Conservation (phyloP, 176 grass and related monocot genomes). For the Zoysia pacifica region DNA sequence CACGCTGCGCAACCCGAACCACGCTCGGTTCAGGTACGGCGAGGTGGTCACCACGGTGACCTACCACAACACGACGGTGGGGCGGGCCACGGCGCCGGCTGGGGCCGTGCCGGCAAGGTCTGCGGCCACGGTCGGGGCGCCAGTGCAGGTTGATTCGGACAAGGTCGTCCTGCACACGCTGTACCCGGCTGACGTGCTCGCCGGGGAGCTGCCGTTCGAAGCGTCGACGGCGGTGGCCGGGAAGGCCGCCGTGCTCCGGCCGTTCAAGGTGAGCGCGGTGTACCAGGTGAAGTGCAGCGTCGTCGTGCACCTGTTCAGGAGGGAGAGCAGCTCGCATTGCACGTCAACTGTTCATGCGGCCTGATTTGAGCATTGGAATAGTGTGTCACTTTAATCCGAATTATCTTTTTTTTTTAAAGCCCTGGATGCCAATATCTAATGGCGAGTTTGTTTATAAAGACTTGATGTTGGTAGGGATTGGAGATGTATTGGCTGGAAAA, state of each 20-base stretch:
- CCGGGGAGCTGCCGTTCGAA: constrained; percentile 23
- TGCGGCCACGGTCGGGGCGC: constrained; percentile 29
- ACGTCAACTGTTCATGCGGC: constrained; percentile 10
- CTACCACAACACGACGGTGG: constrained; percentile 53
- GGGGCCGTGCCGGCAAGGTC: constrained; percentile 42
- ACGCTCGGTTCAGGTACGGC: constrained; percentile 50
- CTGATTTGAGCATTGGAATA: background rate
- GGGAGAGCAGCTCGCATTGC: constrained; percentile 30
- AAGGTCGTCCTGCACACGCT: constrained; percentile 17
- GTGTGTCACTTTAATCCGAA: no score
- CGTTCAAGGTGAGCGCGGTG: constrained; percentile 21
- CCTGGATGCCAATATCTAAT: background rate
- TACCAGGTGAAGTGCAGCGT: constrained; percentile 13
- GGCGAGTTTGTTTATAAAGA: background rate
- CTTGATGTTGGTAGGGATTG: no score
- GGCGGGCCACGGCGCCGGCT: constrained; percentile 21
- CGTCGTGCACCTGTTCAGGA: constrained; percentile 28
- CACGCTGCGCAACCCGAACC: constrained; percentile 59
- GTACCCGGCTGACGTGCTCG: constrained; percentile 30
- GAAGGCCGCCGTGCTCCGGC: constrained; percentile 12
- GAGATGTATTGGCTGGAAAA: no score
- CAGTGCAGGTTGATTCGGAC: constrained; percentile 32
- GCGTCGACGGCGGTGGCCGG: constrained; percentile 13
- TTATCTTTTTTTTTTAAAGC: no score
- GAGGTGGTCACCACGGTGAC: constrained; percentile 33